phyloP scores from a whole-genome alignment of 345 rosid genomes.

The Citrus medica region DNA sequence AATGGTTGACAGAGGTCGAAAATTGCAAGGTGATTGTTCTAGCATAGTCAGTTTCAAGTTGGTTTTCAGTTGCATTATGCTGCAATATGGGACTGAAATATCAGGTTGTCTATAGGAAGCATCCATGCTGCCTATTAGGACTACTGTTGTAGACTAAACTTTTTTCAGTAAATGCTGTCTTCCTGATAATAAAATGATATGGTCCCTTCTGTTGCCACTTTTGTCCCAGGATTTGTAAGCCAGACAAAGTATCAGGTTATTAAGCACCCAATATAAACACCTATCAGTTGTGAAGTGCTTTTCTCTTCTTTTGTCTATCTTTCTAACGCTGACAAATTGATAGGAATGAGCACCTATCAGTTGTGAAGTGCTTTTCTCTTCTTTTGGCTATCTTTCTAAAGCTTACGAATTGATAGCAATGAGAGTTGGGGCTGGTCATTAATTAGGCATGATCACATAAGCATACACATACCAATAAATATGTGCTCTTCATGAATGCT shows the following conservation, averaged over 20 bases:
- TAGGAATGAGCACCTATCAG: no score
- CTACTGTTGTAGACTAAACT: not conserved
- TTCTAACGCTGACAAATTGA: no score
- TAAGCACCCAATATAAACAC: not conserved
- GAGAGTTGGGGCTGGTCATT: not conserved
- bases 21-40: slow-evolving; percentile 58
- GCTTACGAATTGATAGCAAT: not conserved
- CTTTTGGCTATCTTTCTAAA: not conserved
- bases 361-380: no score
- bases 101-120: not conserved
- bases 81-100: not conserved
- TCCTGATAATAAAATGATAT: not conserved
- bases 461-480: not conserved
- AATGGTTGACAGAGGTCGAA: slow-evolving; percentile 82
- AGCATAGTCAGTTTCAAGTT: slow-evolving; percentile 11
- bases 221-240: not conserved
- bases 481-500: not conserved
- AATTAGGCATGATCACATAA: not conserved
- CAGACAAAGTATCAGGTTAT: not conserved
- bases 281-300: no score
- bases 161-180: not conserved
- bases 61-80: not conserved
- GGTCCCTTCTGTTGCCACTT: slow-evolving; percentile 4
- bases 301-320: no score
- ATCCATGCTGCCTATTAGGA: not conserved